Conservation (phyloP, 2,329 filamentous ascomycete genomes). For the Sporothrix globosa region DNA sequence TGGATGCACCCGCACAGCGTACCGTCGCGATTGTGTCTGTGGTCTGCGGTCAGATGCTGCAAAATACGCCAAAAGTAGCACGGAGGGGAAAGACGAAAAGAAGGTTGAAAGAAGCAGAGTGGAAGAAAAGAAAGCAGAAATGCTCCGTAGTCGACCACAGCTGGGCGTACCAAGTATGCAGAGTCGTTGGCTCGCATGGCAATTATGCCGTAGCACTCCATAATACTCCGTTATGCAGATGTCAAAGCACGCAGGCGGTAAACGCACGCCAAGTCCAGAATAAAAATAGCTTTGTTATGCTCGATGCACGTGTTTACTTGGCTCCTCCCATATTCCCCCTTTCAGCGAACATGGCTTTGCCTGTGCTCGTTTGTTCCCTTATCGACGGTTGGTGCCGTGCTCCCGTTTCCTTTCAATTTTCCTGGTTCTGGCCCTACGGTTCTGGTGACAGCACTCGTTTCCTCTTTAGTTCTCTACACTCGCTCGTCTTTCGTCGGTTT, state of each 20-base stretch:
- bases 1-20: conserved; percentile 18
- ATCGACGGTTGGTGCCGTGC: background rate
- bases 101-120: background rate
- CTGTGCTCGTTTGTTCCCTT: background rate
- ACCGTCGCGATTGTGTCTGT: conserved; percentile 9
- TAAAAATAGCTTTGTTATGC: background rate
- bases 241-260: background rate
- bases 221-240: too few species aligned
- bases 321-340: too few species aligned
- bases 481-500: background rate
- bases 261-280: background rate
- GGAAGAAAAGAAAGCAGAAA: background rate
- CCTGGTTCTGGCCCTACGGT: conserved; percentile 9
- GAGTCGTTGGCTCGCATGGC: background rate
- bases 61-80: background rate
- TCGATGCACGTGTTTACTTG: background rate
- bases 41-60: background rate
- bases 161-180: background rate
- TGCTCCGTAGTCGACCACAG: conserved; percentile 9
- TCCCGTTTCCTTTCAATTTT: background rate
- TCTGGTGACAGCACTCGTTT: background rate
- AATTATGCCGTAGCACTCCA: background rate
- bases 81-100: background rate
- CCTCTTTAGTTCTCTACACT: too few species aligned
- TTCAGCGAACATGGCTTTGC: too few species aligned